Percentiles rank a stretch among this genome's conserved stretches.
These are phyloP conservation scores for Aspergillus haitiensis DNA, from an alignment of 495 filamentous ascomycete species.

Conservation along the genomic window DNA sequence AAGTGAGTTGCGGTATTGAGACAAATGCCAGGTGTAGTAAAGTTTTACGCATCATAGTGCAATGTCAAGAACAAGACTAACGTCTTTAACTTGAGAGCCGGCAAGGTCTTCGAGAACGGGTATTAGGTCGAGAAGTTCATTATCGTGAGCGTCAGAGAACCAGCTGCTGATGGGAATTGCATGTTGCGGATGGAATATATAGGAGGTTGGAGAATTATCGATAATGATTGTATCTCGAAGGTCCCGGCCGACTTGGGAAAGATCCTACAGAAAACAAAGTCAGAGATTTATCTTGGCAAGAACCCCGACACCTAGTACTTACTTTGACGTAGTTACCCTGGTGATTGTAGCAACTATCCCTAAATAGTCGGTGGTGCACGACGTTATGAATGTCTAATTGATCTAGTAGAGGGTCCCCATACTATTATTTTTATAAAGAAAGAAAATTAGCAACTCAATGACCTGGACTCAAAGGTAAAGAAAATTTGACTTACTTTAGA, in stretches of 20 bases:
- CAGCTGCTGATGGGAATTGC: constrained; percentile 99
- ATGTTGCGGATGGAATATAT: constrained; percentile 99
- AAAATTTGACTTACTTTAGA: constrained; percentile 71
- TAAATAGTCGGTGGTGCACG: constrained; percentile 93
- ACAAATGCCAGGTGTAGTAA: constrained; percentile 36
- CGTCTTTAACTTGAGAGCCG: constrained; percentile 81
- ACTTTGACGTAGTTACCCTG: constrained; percentile 99
- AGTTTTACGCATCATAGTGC: constrained; percentile 61
- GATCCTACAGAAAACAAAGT: constrained; percentile 54
- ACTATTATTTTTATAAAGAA: constrained; percentile 50
- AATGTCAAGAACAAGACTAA: constrained; percentile 97
- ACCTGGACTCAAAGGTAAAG: not conserved
- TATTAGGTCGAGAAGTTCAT: constrained; percentile 96
- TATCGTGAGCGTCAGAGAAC: constrained; percentile 99
- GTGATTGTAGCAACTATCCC: constrained; percentile 98
- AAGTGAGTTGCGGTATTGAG: constrained; percentile 27
- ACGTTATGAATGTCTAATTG: constrained; percentile 97
- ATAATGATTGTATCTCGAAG: constrained; percentile 98
- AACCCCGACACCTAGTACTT: constrained; percentile 8
- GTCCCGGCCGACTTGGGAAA: constrained; percentile 94
- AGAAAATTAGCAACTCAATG: constrained; percentile 13
- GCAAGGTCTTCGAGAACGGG: constrained; percentile 98
- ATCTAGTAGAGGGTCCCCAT: constrained; percentile 93
- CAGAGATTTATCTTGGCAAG: constrained; percentile 1
- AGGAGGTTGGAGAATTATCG: constrained; percentile 98